Conservation (phyloP, 1,139 yeast genomes). For the Geotrichum europaeum region DNA sequence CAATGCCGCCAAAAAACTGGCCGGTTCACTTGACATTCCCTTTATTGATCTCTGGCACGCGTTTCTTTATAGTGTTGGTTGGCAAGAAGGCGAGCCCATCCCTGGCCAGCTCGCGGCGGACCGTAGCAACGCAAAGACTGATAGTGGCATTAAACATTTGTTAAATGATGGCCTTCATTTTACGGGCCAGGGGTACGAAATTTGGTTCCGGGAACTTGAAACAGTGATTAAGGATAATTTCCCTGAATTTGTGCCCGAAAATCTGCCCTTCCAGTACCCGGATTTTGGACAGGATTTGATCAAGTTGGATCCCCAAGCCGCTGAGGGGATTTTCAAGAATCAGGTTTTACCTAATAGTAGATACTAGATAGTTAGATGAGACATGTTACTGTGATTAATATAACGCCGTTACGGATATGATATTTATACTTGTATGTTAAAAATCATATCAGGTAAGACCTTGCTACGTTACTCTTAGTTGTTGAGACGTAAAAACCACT, state of each 20-base stretch:
- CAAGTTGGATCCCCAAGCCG: background rate
- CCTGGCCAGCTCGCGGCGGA: slow-evolving; percentile 20
- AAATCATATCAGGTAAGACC: background rate
- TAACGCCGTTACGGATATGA: background rate
- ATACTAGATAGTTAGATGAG: background rate
- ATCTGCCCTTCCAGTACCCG: slow-evolving; percentile 39
- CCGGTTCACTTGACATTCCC: slow-evolving; percentile 43
- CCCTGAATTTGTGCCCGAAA: slow-evolving; percentile 41
- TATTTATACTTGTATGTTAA: background rate
- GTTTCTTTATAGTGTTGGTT: slow-evolving; percentile 33
- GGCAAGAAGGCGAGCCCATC: slow-evolving; percentile 25
- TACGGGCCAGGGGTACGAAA: slow-evolving; percentile 50
- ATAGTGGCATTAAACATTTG: slow-evolving; percentile 27
- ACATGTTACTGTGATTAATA: background rate
- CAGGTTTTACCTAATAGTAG: background rate
- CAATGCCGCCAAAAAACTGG: slow-evolving; percentile 44
- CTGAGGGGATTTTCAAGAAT: background rate
- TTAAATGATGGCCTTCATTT: slow-evolving; percentile 65
- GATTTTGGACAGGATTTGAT: slow-evolving; percentile 9
- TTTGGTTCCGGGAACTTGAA: slow-evolving; percentile 39
- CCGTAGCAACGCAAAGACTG: slow-evolving; percentile 16
- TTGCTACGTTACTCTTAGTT: too few relatives aligned
- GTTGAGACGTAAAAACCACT: too few relatives aligned
- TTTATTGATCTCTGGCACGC: slow-evolving; percentile 49
- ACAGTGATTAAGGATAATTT: slow-evolving; percentile 36